Base-by-base conservation (phyloP, 192 early-diverging fungal genomes). In the Coemansia sp. region DNA sequence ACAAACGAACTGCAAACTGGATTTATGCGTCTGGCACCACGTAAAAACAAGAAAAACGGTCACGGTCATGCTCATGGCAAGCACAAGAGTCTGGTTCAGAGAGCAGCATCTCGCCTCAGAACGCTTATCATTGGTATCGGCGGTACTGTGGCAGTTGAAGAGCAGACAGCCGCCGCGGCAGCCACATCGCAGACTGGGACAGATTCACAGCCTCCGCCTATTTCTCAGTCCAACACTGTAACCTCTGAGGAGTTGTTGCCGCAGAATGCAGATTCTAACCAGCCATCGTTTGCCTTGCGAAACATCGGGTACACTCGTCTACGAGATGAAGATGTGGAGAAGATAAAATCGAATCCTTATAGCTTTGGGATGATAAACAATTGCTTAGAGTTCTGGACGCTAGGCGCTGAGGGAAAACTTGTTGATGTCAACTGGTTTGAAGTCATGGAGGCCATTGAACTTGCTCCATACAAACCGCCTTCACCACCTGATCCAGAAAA, bases 1-100 rank as follows among this genome's bases (percentile, higher is more conserved):
- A 97, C 97, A 20, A 97, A 97, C 74, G 97, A 98, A 78, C 69
- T 87, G 21, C 86, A 89, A 52, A 98, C 95, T 51, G 90, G 84
- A 46, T 89, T 92, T 59, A 24, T 67, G 66, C 32, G 78, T 14
- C 39, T 80, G 19, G 58, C 72, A 65, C 63, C 76, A 42, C 67
- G 68, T 57, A 39, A 61, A 21, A n/a, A 53, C 39, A 42, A 66
- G 59, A 24, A 52, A 19, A 50, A 68, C 64, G 32, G 31, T 42
- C 74, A 75, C 57, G 58, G 63, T 8, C 74, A 63, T 22, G 23
- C 17, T 0, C 59, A 53, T 7, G 64, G 71, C 55, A 52, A 55
- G 2, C 52, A 42, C 36, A 50, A 59, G 6, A 56, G 68, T 5
- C 54, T 63, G 3, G 30, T 69, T n/a, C 55, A 54, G 21, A 62